Evolutionary conservation across 2,329 filamentous ascomycete species (phyloP).

Genomic region (Hypomyces perniciosus): DNA sequence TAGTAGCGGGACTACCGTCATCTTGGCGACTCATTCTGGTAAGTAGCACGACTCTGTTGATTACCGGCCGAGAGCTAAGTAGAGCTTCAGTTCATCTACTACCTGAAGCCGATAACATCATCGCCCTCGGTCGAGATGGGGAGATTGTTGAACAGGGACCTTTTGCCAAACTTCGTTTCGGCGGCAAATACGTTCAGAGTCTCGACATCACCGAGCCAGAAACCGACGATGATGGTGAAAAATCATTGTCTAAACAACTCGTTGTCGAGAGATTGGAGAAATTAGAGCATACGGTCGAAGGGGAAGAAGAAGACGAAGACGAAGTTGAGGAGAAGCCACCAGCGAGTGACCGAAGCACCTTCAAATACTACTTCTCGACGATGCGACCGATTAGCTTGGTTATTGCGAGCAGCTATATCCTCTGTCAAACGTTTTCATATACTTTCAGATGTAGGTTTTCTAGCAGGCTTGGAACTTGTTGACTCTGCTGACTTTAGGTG

Average conservation of each 20-base stretch:
- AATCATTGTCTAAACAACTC: background rate
- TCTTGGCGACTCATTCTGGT: slow-evolving; percentile 32
- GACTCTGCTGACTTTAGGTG: background rate
- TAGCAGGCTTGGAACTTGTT: background rate
- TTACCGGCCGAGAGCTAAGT: background rate
- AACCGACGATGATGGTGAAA: slow-evolving; percentile 10
- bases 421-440: slow-evolving; percentile 16
- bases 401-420: slow-evolving; percentile 14
- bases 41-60: background rate
- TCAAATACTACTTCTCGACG: slow-evolving; percentile 24
- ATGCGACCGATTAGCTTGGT: slow-evolving; percentile 18
- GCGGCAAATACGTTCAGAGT: slow-evolving; percentile 31
- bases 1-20: slow-evolving; percentile 22
- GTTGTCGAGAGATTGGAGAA: background rate
- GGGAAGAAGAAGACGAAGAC: background rate
- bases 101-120: slow-evolving; percentile 37
- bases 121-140: slow-evolving; percentile 35
- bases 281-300: background rate
- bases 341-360: slow-evolving; percentile 21
- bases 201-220: slow-evolving; percentile 27
- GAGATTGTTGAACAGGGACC: slow-evolving; percentile 35
- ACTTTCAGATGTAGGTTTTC: slow-evolving; percentile 21
- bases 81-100: slow-evolving; percentile 24
- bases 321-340: slow-evolving; percentile 2
- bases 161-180: slow-evolving; percentile 31